Evolutionary conservation across 2,329 filamentous ascomycete genomes (phyloP), one percentile per base, ranked within the genome.

Genomic region (Dactylonectria estremocensis): DNA sequence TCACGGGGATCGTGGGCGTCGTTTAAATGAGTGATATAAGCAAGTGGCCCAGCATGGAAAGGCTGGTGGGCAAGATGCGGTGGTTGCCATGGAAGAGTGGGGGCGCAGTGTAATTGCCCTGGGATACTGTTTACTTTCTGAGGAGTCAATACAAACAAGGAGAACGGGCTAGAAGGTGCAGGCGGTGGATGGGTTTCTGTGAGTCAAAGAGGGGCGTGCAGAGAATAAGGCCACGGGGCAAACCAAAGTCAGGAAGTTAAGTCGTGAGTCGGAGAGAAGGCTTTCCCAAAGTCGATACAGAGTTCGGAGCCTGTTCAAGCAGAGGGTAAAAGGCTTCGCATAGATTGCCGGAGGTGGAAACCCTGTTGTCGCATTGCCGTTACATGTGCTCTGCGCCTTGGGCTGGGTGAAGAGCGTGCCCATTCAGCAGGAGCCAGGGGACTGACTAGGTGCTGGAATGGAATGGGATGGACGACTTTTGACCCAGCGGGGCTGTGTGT

Each of bases 71-170:
- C 54, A 58, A 59, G 24, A 57, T 56, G 57, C 64, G 62, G 67
- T 63, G 74, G 74, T 76, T 76, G 74, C 74, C 28, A 40, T 68
- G 74, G 74, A 75, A 76, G 74, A 58, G 74, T 76, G 74, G 74
- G 69, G 67, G 62, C 31, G 18, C 37, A 43, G 45, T 53, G 67
- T 60, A 61, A 66, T 70, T 65, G 64, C 61, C 54, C 28, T n/a
- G 55, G 62, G 53, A 60, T 50, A 68, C 48, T 76, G 68, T 75
- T 74, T 74, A 76, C 71, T 67, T 70, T 63, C 64, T 55, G 31
- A 35, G 43, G 53, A 60, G 64, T 64, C 65, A 74, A 76, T 69
- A 74, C 68, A 76, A 76, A 76, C 70, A 76, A 68, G 35, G 50
- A 58, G 61, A 72, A 69, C 45, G 55, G 54, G 37, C 56, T 63